A percentile compares a stretch with the other conserved stretches of the same genome.
phyloP scores from a whole-genome alignment of 129 eudicot genomes.

The Escallonia herrerae region DNA sequence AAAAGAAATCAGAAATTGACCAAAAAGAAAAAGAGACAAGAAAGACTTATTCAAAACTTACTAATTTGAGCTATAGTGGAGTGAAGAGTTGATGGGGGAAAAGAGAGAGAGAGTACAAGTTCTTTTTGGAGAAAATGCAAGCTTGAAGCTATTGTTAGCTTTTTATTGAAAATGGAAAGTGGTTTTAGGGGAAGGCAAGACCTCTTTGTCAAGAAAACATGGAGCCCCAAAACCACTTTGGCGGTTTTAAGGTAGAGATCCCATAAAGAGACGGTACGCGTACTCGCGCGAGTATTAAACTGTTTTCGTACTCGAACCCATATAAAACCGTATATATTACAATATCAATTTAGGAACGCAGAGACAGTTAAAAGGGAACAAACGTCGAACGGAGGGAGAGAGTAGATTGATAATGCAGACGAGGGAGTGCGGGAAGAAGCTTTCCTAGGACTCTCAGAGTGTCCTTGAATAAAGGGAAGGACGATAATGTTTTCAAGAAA shows the following conservation, averaged over 20 bases:
- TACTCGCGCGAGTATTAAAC: not conserved
- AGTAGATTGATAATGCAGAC: not conserved
- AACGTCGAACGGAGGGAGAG: not conserved
- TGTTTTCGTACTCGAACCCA: not conserved
- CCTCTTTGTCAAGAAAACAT: not conserved
- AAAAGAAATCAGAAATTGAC: not conserved
- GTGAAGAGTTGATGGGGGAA: not conserved
- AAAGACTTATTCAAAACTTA: constrained; percentile 9
- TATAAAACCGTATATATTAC: not conserved
- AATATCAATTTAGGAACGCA: not conserved
- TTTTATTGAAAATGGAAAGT: constrained; percentile 1
- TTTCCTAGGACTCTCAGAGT: too few relatives aligned
- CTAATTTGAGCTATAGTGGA: constrained; percentile 10
- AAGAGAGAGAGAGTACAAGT: not conserved
- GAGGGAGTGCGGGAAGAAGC: not conserved
- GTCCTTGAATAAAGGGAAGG: not conserved
- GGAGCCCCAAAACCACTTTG: not conserved
- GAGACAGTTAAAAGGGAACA: not conserved
- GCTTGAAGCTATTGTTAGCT: not conserved
- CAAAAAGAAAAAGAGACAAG: not conserved
- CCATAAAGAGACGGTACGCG: not conserved
- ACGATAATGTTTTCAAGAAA: not conserved
- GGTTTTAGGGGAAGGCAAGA: not conserved
- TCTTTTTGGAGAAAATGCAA: not conserved
- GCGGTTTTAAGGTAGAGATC: not conserved